Conservation (phyloP, 352 stramenopile genomes). For the Phytophthora fragariaefolia region DNA sequence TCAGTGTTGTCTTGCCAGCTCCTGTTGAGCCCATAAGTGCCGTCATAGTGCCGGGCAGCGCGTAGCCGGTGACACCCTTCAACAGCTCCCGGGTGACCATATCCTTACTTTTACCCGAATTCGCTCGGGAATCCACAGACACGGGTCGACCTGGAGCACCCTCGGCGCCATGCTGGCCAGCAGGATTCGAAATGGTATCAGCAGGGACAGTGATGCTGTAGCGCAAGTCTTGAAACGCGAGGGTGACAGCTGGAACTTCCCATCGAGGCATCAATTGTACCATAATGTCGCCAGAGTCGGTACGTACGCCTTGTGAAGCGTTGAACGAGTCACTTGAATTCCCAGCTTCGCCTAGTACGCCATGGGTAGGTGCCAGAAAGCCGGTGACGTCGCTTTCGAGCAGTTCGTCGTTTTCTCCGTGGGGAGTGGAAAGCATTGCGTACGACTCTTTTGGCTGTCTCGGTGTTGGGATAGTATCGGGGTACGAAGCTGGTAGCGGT, state of each 20-base stretch:
- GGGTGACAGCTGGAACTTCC: constrained; percentile 44
- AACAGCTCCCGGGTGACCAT: constrained; percentile 64
- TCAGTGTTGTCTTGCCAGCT: constrained; percentile 88
- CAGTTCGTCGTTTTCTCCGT: constrained; percentile 32
- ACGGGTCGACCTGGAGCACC: constrained; percentile 30
- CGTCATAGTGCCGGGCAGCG: constrained; percentile 85
- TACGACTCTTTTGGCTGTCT: constrained; percentile 42
- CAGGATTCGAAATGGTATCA: constrained; percentile 17
- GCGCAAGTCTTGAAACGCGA: constrained; percentile 55
- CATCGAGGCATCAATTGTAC: constrained; percentile 31
- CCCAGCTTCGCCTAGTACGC: constrained; percentile 12
- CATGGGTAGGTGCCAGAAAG: constrained; percentile 7
- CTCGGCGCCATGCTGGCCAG: constrained; percentile 20
- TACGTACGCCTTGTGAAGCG: constrained; percentile 28
- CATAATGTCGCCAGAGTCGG: constrained; percentile 27
- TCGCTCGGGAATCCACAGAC: constrained; percentile 48
- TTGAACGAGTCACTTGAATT: constrained; percentile 26
- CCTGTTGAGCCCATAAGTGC: constrained; percentile 89
- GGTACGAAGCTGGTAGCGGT: constrained; percentile 12
- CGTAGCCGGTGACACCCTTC: constrained; percentile 80
- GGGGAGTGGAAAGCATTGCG: constrained; percentile 42
- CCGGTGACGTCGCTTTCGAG: constrained; percentile 36
- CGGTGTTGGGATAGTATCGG: constrained; percentile 18
- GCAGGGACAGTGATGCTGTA: constrained; percentile 40
- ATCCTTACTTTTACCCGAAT: constrained; percentile 51